Percentiles rank a stretch among this genome's conserved stretches.
Evolutionary conservation across 257 asterid genomes (phyloP).

Genomic region (Solanum arcanum): DNA sequence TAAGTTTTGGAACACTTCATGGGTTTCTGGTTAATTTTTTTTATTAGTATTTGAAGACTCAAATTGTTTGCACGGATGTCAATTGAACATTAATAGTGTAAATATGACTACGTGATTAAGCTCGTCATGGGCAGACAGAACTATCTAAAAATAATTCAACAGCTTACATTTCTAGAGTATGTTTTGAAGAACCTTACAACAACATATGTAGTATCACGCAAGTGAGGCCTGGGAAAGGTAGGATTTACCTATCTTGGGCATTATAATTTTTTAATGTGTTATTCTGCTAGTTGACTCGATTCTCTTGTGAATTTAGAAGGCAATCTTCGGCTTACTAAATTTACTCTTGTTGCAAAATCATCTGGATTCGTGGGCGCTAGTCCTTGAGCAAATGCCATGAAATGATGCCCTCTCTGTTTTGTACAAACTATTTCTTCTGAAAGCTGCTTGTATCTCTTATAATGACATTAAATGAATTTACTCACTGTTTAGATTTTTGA

Average conservation of each 20-base stretch:
- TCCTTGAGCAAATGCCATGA: background rate
- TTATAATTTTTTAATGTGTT: background rate
- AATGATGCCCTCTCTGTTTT: background rate
- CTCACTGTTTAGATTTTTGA: constrained; percentile 60
- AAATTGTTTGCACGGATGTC: background rate
- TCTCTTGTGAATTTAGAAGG: background rate
- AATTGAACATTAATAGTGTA: background rate
- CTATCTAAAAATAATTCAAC: background rate
- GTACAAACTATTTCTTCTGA: background rate
- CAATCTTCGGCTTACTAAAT: background rate
- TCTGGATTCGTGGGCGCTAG: background rate
- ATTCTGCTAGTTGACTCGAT: background rate
- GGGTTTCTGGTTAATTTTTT: background rate
- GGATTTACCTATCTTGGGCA: background rate
- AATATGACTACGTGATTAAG: background rate
- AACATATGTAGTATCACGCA: background rate
- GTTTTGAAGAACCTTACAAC: background rate
- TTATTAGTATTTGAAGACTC: background rate
- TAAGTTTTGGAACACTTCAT: background rate
- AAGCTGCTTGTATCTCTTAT: background rate
- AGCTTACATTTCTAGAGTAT: background rate
- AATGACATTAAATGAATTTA: background rate
- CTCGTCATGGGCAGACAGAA: background rate
- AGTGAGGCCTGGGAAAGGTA: background rate
- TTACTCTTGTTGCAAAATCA: background rate